Conservation (phyloP, 108 stramenopile genomes). For the Cyclotella sp. region DNA sequence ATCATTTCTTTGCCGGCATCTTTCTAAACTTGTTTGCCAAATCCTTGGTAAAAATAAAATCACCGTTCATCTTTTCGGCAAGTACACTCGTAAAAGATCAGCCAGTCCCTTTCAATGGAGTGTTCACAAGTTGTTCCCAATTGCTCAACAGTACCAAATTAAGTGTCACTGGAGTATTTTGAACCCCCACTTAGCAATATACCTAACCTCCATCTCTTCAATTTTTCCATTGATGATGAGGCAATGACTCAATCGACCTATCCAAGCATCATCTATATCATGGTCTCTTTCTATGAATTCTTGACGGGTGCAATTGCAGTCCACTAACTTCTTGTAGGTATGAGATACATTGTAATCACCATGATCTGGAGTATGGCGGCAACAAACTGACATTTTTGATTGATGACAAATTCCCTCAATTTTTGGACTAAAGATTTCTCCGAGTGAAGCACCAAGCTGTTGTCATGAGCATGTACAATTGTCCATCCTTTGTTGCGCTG, state of each 20-base stretch:
- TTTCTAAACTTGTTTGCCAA: constrained; percentile 36
- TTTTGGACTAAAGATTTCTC: constrained; percentile 18
- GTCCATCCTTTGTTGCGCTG: constrained; percentile 34
- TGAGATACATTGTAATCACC: constrained; percentile 41
- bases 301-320: constrained; percentile 24
- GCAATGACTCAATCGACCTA: constrained; percentile 47
- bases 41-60: constrained; percentile 35
- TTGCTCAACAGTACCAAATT: constrained; percentile 41
- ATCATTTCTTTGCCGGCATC: constrained; percentile 41
- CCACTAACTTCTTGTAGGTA: constrained; percentile 29
- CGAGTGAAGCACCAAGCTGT: constrained; percentile 15
- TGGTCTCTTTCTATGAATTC: constrained; percentile 31
- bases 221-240: constrained; percentile 28
- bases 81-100: constrained; percentile 20
- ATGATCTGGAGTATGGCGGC: constrained; percentile 36
- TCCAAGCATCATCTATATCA: constrained; percentile 21
- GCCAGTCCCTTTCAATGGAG: constrained; percentile 38
- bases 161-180: constrained; percentile 27
- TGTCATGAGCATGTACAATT: constrained; percentile 31
- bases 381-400: constrained; percentile 33
- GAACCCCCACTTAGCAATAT: constrained; percentile 36
- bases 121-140: constrained; percentile 23
- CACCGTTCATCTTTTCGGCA: constrained; percentile 9
- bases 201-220: constrained; percentile 24
- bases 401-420: constrained; percentile 27